A percentile compares a stretch with the other conserved stretches of the same genome.
phyloP scores from a whole-genome alignment of 805 yeast species.

The Schwanniomyces sp. region DNA sequence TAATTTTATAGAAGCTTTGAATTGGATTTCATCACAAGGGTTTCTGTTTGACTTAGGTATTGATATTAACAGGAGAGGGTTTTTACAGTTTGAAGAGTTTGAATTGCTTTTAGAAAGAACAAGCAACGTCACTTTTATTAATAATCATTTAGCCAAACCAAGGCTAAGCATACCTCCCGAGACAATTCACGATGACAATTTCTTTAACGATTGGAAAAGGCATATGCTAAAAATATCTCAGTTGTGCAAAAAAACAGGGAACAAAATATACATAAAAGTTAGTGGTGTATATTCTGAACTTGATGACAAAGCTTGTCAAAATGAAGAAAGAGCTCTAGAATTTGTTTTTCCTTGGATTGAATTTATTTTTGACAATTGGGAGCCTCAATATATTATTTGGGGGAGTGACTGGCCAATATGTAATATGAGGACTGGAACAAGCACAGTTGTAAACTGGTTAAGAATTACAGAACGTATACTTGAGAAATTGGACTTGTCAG shows the following conservation, averaged over 20 bases:
- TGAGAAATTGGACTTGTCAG: constrained; percentile 5
- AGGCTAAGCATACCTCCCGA: constrained; percentile 15
- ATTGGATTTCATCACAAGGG: constrained; percentile 28
- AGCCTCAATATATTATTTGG: constrained; percentile 29
- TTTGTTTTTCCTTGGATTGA: constrained; percentile 31
- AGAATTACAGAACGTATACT: constrained; percentile 15
- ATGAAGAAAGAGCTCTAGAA: constrained; percentile 12
- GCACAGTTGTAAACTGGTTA: constrained; percentile 21
- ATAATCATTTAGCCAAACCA: constrained; percentile 47
- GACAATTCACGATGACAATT: constrained; percentile 4
- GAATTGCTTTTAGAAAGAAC: constrained; percentile 21
- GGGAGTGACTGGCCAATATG: constrained; percentile 51
- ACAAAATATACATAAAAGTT: constrained; percentile 31
- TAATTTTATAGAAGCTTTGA: constrained; percentile 28
- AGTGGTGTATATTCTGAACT: constrained; percentile 45
- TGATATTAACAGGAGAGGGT: constrained; percentile 34
- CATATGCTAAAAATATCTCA: constrained; percentile 15
- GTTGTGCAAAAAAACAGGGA: constrained; percentile 10
- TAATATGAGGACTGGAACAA: constrained; percentile 5
- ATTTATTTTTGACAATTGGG: constrained; percentile 30
- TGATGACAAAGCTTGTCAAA: constrained; percentile 13
- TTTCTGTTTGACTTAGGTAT: constrained; percentile 45
- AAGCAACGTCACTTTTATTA: constrained; percentile 26
- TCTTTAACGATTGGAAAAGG: constrained; percentile 17
- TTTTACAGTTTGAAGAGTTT: constrained; percentile 42